Base-by-base conservation (phyloP, 1,139 yeast genomes). In the Pichia norvegensis region DNA sequence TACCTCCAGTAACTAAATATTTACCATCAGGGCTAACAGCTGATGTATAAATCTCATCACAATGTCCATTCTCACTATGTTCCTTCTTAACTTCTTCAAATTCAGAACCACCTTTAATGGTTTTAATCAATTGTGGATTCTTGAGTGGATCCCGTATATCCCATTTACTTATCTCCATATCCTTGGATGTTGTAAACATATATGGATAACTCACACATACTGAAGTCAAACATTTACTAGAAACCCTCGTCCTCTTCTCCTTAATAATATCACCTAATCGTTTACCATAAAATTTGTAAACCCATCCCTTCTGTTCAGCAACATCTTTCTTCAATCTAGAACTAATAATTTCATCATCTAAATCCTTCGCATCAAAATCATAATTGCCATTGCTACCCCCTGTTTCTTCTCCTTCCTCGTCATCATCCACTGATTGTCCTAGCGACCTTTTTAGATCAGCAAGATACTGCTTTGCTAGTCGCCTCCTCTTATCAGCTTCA, bases 401-500 rank as follows among this genome's bases (percentile, higher is more conserved):
- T n/a, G n/a, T n/a, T 10, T 14, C 31, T 13, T n/a, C 31, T 19
- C 73, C 70, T 17, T 64, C 54, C 38, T 68, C 69, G n/a, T 17
- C 43, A 13, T 21, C 42, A 11, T 33, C 52, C n/a, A 52, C 38
- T 4, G 23, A 20, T 23, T 36, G 39, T 3, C 39, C 54, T 11
- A 50, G 38, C 8, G 52, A 45, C 4, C 43, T 39, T 21, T 83
- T 79, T 57, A 92, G 67, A 59, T 85, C 85, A 40, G 85, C 92
- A 55, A 92, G 70, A 64, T 92, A 92, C 64, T 90, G 95, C 64
- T 88, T 88, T 20, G 98, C 98, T 53, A 92, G 70, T 59, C 97
- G 72, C 67, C 97, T 78, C 66, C 99, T 78, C 65, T 87, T 90
- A 59, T 92, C 98, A 0, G 96, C 95, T 20, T 90, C 95, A 44